Conservation (phyloP, 345 rosid genomes). For the Populus nigra region DNA sequence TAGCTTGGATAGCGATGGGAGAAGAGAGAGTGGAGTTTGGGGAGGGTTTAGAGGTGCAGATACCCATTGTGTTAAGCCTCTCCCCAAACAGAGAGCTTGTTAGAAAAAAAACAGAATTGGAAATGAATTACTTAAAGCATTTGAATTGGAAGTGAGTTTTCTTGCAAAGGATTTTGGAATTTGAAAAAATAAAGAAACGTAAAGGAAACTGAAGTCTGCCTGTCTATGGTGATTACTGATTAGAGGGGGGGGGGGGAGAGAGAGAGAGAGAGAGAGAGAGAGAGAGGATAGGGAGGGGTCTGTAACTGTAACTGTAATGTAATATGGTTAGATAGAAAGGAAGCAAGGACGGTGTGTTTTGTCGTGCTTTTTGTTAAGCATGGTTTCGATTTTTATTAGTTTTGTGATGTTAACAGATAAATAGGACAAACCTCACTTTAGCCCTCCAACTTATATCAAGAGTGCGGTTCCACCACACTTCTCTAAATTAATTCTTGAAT, state of each 20-base stretch:
- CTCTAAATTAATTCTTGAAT: no score
- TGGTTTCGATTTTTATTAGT: not conserved
- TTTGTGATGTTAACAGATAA: not conserved
- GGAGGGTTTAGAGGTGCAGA: constrained; percentile 68
- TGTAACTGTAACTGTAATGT: not conserved
- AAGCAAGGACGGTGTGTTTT: not conserved
- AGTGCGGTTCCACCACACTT: no score
- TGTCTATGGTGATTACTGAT: not conserved
- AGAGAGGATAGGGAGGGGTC: not conserved
- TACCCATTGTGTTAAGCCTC: constrained; percentile 53
- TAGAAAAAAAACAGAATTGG: not conserved
- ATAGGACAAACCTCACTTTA: not conserved
- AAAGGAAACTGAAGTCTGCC: not conserved
- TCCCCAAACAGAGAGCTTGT: constrained; percentile 24
- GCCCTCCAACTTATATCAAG: no score
- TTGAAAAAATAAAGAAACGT: not conserved
- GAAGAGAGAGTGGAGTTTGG: constrained; percentile 41
- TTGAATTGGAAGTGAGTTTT: not conserved
- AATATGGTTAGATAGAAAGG: not conserved
- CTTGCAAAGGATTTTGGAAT: constrained; percentile 7
- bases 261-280: no score
- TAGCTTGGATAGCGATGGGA: constrained; percentile 15
- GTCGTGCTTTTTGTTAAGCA: not conserved
- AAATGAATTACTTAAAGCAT: not conserved
- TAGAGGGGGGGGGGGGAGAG: not conserved